Conservation (phyloP, 345 rosid species). For the Anacardium occidentale region DNA sequence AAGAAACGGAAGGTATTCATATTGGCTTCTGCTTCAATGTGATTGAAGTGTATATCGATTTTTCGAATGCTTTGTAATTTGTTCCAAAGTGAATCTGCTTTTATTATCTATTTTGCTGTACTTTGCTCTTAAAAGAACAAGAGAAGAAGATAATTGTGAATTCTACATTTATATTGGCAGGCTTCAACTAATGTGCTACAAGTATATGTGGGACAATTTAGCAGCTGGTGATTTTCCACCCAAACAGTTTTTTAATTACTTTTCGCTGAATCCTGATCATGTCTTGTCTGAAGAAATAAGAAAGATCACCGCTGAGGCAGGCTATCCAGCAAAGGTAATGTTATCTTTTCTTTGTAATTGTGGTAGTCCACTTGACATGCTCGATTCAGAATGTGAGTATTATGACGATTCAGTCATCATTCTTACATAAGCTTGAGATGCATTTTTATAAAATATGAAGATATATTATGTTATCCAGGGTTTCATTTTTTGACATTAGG, state of each 20-base stretch:
- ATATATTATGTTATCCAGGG: not conserved
- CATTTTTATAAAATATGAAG: not conserved
- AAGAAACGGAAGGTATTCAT: constrained; percentile 71
- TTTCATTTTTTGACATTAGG: not conserved
- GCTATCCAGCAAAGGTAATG: constrained; percentile 59
- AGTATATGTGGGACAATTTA: constrained; percentile 69
- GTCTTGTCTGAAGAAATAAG: constrained; percentile 58
- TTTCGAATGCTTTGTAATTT: not conserved
- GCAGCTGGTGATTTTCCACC: constrained; percentile 51
- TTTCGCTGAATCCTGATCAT: constrained; percentile 48
- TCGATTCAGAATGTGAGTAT: not conserved
- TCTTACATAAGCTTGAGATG: not conserved
- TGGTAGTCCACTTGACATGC: not conserved
- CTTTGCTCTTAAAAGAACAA: not conserved
- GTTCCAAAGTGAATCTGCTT: not conserved
- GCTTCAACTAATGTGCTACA: constrained; percentile 85
- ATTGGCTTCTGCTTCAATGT: constrained; percentile 4
- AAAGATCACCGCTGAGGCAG: constrained; percentile 46
- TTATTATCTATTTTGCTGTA: constrained; percentile 1
- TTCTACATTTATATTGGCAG: constrained; percentile 35
- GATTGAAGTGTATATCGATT: not conserved
- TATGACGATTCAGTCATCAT: constrained; percentile 4
- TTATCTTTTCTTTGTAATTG: not conserved
- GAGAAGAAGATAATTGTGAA: constrained; percentile 5
- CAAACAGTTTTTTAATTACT: constrained; percentile 48